Conservation (phyloP, 2,329 filamentous ascomycete species). For the Fusarium equiseti region DNA sequence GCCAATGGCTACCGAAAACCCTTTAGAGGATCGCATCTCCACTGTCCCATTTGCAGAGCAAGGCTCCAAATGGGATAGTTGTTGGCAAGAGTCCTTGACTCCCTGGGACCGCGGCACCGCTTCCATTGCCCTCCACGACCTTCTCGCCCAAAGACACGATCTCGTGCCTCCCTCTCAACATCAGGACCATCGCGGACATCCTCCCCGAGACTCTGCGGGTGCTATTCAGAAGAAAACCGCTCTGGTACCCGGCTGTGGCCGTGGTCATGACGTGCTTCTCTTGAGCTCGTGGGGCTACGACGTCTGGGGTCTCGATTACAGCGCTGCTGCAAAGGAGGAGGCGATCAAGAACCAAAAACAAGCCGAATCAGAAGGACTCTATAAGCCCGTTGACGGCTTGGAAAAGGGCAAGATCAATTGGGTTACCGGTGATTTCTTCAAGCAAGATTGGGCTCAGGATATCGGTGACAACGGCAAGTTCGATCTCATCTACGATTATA, state of each 20-base stretch:
- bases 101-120: slow-evolving; percentile 70
- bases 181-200: slow-evolving; percentile 49
- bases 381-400: slow-evolving; percentile 56
- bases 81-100: slow-evolving; percentile 60
- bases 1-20: slow-evolving; percentile 42
- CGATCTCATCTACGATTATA: slow-evolving; percentile 75
- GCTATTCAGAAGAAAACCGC: slow-evolving; percentile 57
- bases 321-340: slow-evolving; percentile 59
- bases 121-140: slow-evolving; percentile 65
- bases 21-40: slow-evolving; percentile 53
- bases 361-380: slow-evolving; percentile 55
- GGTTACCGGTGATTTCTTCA: slow-evolving; percentile 75
- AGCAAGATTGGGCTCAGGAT: slow-evolving; percentile 65
- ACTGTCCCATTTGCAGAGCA: slow-evolving; percentile 52
- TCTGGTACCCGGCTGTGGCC: slow-evolving; percentile 84
- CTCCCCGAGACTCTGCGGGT: slow-evolving; percentile 42
- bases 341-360: slow-evolving; percentile 60
- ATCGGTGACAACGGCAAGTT: slow-evolving; percentile 63
- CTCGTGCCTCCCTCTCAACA: slow-evolving; percentile 57
- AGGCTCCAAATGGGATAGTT: slow-evolving; percentile 59
- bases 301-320: slow-evolving; percentile 79
- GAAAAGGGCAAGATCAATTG: slow-evolving; percentile 66
- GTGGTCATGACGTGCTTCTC: slow-evolving; percentile 83
- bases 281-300: slow-evolving; percentile 82
- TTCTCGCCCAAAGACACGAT: slow-evolving; percentile 60